These are phyloP conservation scores for Platanthera guangdongensis DNA, from an alignment of 106 monocot species.

Conservation along the genomic window DNA sequence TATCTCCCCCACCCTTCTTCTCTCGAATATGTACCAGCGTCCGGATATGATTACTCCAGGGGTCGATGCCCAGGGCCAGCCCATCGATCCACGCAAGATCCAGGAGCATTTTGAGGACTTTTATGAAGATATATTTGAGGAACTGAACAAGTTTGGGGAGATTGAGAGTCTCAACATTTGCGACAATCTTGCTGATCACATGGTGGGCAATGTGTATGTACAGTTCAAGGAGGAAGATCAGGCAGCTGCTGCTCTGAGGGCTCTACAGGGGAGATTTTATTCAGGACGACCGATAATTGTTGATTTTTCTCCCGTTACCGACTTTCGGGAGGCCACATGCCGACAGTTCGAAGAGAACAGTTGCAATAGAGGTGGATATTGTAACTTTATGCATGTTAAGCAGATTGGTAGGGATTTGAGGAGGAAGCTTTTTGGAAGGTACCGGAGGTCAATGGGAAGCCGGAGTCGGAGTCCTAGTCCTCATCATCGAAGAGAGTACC, in stretches of 20 bases:
- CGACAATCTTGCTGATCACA: conserved; percentile 73
- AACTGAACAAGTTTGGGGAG: conserved; percentile 63
- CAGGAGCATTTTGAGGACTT: conserved; percentile 82
- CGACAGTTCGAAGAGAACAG: conserved; percentile 71
- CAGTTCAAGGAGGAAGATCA: conserved; percentile 68
- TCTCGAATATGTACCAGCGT: conserved; percentile 77
- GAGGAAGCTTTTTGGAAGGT: conserved; percentile 51
- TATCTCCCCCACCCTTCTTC: conserved; percentile 60
- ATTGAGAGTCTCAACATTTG: conserved; percentile 65
- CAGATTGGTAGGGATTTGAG: conserved; percentile 57
- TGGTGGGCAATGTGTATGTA: conserved; percentile 75
- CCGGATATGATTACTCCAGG: conserved; percentile 74
- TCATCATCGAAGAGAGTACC: conserved; percentile 17
- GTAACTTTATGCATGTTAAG: conserved; percentile 80
- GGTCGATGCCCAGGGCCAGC: conserved; percentile 52
- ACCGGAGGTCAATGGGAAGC: conserved; percentile 19
- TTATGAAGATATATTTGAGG: conserved; percentile 67
- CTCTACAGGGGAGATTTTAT: conserved; percentile 61
- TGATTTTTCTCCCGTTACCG: conserved; percentile 65
- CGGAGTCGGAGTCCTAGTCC: conserved; percentile 36
- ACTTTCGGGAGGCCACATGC: conserved; percentile 70
- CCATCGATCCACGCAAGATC: conserved; percentile 58
- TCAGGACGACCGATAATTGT: conserved; percentile 66
- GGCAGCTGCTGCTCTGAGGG: conserved; percentile 46
- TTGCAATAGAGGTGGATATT: conserved; percentile 70